phyloP scores from a whole-genome alignment of 1,284 basidiomycete species.

The Fomitiporia mediterranea region DNA sequence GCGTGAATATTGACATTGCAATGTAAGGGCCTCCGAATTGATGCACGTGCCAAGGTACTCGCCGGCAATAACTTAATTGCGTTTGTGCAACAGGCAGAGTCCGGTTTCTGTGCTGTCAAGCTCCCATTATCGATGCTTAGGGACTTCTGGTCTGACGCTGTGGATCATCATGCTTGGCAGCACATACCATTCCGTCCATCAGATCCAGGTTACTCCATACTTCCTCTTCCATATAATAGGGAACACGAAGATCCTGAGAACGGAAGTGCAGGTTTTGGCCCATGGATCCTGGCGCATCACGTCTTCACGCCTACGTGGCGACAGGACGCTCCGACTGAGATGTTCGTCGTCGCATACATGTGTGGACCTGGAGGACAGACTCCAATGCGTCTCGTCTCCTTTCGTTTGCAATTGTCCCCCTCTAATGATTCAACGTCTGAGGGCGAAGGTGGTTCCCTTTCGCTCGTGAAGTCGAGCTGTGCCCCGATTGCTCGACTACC shows the following conservation, averaged over 20 bases:
- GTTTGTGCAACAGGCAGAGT: not conserved
- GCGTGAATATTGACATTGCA: not conserved
- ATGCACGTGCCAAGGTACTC: not conserved
- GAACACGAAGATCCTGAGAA: not conserved
- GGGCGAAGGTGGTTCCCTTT: not conserved
- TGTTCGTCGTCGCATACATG: conserved; percentile 1
- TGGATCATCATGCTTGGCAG: not conserved
- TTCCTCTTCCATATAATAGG: not conserved
- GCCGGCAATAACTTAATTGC: not conserved
- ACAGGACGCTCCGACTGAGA: not conserved
- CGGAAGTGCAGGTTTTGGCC: not conserved
- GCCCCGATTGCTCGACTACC: conserved; percentile 1
- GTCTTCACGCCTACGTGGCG: conserved; percentile 3
- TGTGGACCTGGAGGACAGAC: not conserved
- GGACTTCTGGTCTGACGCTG: not conserved
- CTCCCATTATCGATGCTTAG: not conserved
- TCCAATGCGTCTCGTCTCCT: not conserved
- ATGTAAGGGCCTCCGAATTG: not conserved
- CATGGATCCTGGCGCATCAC: not conserved
- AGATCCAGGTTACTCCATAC: not conserved
- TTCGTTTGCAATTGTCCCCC: not conserved
- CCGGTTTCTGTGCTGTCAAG: not conserved
- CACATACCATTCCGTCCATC: not conserved
- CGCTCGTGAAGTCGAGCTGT: not conserved
- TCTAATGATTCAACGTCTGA: not conserved